A percentile compares a stretch with the other conserved stretches of the same genome.
phyloP scores from a whole-genome alignment of 176 grass and related monocot species.

The Rhynchospora tenuis region DNA sequence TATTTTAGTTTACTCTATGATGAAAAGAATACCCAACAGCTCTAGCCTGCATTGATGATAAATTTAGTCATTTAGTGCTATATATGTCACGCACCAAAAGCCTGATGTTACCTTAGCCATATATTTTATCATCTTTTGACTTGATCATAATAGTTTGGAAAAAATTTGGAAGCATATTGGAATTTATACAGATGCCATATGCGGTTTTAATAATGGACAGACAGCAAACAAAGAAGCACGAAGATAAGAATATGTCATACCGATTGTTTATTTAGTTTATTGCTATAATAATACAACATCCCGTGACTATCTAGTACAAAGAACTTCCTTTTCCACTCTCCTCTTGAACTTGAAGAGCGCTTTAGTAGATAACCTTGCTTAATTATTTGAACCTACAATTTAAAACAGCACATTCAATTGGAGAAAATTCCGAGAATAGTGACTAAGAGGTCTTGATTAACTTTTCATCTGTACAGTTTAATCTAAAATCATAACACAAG shows the following conservation, averaged over 20 bases:
- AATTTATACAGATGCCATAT: neutral
- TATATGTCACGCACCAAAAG: neutral
- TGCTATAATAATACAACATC: constrained; percentile 78
- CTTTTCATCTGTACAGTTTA: neutral
- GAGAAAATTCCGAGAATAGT: neutral
- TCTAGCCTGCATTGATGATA: neutral
- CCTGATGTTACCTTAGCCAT: neutral
- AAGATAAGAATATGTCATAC: constrained; percentile 48
- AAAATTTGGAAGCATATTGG: neutral
- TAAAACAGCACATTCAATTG: neutral
- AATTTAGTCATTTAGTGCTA: neutral
- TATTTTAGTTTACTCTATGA: no score
- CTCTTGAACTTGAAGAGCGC: constrained; percentile 62
- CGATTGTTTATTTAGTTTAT: constrained; percentile 72
- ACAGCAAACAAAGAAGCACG: constrained; percentile 13
- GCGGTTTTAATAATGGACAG: neutral
- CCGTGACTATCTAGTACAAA: constrained; percentile 95
- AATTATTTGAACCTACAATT: constrained; percentile 88
- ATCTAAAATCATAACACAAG: neutral
- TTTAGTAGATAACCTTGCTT: constrained; percentile 98
- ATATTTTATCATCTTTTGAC: neutral
- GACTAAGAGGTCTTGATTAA: neutral
- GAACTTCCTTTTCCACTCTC: constrained; percentile 91
- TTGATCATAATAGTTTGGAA: neutral
- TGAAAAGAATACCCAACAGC: neutral